A percentile compares a stretch with the other conserved stretches of the same genome.
Evolutionary conservation across 148 eudicot species (phyloP).

Genomic region (Diospyros lotus): DNA sequence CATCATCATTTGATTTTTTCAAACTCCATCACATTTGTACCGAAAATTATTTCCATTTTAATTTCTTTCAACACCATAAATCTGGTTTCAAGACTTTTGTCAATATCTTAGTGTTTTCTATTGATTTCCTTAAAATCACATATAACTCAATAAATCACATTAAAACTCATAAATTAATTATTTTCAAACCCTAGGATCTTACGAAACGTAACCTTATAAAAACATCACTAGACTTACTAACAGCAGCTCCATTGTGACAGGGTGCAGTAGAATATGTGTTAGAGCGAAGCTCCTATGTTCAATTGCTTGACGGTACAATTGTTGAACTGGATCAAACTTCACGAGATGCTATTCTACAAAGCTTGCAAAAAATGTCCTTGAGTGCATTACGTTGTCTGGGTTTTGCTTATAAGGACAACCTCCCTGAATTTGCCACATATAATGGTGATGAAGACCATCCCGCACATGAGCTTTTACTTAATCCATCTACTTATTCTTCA

Average conservation of each 20-base stretch:
- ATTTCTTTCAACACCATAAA: too few relatives aligned
- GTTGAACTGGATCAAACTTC: constrained; percentile 59
- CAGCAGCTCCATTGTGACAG: constrained; percentile 30
- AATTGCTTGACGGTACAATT: constrained; percentile 76
- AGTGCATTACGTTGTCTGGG: constrained; percentile 86
- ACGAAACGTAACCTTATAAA: too few relatives aligned
- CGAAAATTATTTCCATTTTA: too few relatives aligned
- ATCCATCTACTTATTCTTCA: constrained; percentile 56
- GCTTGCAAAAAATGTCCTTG: constrained; percentile 67
- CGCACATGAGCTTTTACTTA: constrained; percentile 69
- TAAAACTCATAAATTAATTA: too few relatives aligned
- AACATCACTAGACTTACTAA: constrained; percentile 4
- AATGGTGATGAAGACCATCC: constrained; percentile 51
- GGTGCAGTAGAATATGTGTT: constrained; percentile 89
- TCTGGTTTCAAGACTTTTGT: too few relatives aligned
- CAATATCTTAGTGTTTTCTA: too few relatives aligned
- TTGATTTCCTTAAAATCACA: too few relatives aligned
- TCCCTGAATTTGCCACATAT: constrained; percentile 68
- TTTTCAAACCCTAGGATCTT: too few relatives aligned
- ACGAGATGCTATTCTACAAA: constrained; percentile 42
- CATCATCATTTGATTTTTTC: too few relatives aligned
- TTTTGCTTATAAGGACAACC: constrained; percentile 71
- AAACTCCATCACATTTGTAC: too few relatives aligned
- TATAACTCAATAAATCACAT: too few relatives aligned
- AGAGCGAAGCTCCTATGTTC: constrained; percentile 68